Evolutionary conservation across 2,329 filamentous ascomycete species (phyloP).

Genomic region (Capronia americana): DNA sequence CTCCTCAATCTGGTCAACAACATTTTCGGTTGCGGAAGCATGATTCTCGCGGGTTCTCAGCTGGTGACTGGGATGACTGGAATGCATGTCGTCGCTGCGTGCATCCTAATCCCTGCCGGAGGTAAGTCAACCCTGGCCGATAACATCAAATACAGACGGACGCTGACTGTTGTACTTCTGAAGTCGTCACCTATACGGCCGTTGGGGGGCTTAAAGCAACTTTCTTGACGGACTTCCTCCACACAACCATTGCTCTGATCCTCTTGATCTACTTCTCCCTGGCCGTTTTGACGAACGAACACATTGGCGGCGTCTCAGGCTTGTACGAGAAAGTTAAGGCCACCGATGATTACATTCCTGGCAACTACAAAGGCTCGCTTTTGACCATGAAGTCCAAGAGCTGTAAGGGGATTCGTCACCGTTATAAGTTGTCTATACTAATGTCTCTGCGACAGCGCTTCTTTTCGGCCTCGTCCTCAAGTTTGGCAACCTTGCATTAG

Average conservation of each 20-base stretch:
- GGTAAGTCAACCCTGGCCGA: constrained; percentile 41
- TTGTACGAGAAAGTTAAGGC: constrained; percentile 49
- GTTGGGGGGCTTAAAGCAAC: constrained; percentile 59
- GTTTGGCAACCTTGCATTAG: constrained; percentile 58
- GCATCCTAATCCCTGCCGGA: constrained; percentile 55
- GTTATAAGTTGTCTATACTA: not conserved
- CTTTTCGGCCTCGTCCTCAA: constrained; percentile 55
- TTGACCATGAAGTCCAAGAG: constrained; percentile 57
- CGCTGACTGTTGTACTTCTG: constrained; percentile 8
- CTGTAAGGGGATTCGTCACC: constrained; percentile 39
- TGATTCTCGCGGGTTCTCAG: constrained; percentile 55
- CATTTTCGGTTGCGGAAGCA: constrained; percentile 53
- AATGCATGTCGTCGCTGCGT: constrained; percentile 57
- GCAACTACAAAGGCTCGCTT: constrained; percentile 57
- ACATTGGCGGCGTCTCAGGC: constrained; percentile 21
- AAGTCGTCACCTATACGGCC: constrained; percentile 48
- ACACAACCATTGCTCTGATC: constrained; percentile 57
- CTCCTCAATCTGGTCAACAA: constrained; percentile 51
- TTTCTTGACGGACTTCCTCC: constrained; percentile 57
- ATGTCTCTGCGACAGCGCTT: constrained; percentile 9
- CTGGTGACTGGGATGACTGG: constrained; percentile 56
- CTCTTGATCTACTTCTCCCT: constrained; percentile 50
- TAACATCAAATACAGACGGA: not conserved
- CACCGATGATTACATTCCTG: constrained; percentile 52
- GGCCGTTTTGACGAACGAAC: constrained; percentile 24